Percentiles rank a stretch among this genome's conserved stretches.
These are phyloP conservation scores for Chondrus crispus DNA, from an alignment of 23 red algal genomes.

Conservation along the genomic window DNA sequence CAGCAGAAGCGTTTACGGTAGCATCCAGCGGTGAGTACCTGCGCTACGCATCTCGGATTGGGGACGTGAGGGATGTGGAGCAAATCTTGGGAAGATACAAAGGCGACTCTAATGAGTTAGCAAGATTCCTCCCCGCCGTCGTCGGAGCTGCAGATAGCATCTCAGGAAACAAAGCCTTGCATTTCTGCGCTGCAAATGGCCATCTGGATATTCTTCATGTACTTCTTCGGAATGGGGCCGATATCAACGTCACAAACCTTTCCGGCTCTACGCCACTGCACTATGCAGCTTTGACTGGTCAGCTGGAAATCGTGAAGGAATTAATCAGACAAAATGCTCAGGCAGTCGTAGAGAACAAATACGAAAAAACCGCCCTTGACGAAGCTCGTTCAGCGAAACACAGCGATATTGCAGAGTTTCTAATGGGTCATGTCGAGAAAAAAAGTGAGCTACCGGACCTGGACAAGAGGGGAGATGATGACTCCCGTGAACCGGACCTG, in stretches of 20 bases:
- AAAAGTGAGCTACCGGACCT: neutral
- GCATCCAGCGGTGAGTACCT: neutral
- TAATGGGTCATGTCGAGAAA: conserved; percentile 18
- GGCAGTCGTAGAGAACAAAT: conserved; percentile 56
- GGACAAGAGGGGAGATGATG: no score
- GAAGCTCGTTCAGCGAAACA: conserved; percentile 42
- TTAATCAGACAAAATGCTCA: conserved; percentile 26
- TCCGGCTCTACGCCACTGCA: conserved; percentile 66
- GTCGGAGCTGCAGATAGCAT: neutral
- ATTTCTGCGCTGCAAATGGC: conserved; percentile 60
- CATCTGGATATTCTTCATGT: neutral
- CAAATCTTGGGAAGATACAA: neutral
- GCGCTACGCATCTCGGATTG: neutral
- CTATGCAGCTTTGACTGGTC: conserved; percentile 36
- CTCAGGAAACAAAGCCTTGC: conserved; percentile 61
- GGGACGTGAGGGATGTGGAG: neutral
- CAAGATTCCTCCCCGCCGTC: conserved; percentile 7
- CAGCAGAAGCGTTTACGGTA: conserved; percentile 33
- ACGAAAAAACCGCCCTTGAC: conserved; percentile 55
- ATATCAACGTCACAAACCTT: conserved; percentile 25
- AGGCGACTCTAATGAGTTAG: neutral
- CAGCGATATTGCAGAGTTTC: neutral
- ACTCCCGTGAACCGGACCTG: no score
- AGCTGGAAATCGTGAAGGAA: conserved; percentile 9
- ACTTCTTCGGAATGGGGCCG: neutral